These are phyloP conservation scores for Andrographis paniculata DNA, from an alignment of 305 asterid genomes.

Conservation along the genomic window DNA sequence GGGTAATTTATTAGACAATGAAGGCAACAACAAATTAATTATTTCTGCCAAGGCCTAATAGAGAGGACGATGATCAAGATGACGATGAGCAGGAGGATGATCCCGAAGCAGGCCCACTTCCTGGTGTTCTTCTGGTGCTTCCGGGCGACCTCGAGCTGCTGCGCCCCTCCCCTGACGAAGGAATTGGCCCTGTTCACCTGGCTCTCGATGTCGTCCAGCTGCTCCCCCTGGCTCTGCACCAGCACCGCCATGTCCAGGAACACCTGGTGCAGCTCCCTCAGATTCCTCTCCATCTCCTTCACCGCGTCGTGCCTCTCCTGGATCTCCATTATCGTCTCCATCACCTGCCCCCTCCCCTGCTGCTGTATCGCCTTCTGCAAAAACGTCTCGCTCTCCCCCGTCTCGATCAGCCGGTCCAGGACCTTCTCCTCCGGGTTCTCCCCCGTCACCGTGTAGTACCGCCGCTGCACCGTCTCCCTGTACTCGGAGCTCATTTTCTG, in stretches of 20 bases:
- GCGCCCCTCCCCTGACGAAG: constrained; percentile 33
- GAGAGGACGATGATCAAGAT: constrained; percentile 35
- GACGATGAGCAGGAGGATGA: constrained; percentile 26
- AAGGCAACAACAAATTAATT: not conserved
- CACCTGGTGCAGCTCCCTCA: constrained; percentile 43
- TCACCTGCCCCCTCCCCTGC: constrained; percentile 55
- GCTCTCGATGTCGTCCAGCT: constrained; percentile 48
- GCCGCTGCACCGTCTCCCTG: constrained; percentile 38
- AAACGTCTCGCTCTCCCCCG: constrained; percentile 43
- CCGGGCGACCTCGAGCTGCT: constrained; percentile 35
- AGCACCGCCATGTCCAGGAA: constrained; percentile 53
- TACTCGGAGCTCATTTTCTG: constrained; percentile 35
- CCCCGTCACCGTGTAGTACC: constrained; percentile 46
- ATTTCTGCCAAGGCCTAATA: constrained; percentile 33
- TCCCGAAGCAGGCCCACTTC: constrained; percentile 45
- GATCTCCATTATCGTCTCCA: constrained; percentile 49
- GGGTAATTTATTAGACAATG: not conserved
- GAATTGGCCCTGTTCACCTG: constrained; percentile 50
- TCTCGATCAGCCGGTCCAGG: constrained; percentile 33
- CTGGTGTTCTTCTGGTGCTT: constrained; percentile 46
- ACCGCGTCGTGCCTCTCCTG: constrained; percentile 56
- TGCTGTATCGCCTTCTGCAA: constrained; percentile 43
- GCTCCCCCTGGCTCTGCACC: constrained; percentile 48
- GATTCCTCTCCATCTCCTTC: constrained; percentile 45
- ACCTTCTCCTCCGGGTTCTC: constrained; percentile 37